Percentiles rank a stretch among this genome's conserved stretches.
Evolutionary conservation across 2,329 filamentous ascomycete genomes (phyloP).

Genomic region (Colletotrichum sp.): DNA sequence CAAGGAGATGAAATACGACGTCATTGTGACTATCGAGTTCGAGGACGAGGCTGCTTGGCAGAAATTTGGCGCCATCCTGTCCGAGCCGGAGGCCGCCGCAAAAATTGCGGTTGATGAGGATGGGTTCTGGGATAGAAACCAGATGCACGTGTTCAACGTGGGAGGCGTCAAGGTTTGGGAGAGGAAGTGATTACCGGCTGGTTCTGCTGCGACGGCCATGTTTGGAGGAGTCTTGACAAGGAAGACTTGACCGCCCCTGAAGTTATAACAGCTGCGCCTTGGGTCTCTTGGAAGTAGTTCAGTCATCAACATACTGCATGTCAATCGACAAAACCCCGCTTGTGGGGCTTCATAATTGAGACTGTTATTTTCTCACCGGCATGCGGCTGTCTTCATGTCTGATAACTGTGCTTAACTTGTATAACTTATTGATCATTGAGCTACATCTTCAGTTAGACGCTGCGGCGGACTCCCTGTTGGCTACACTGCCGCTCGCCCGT

Average conservation of each 20-base stretch:
- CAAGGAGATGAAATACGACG: slow-evolving; percentile 3
- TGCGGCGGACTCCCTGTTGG: neutral
- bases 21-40: neutral
- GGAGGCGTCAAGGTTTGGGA: neutral
- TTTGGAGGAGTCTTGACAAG: neutral
- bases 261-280: neutral
- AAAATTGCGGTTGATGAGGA: neutral
- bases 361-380: neutral
- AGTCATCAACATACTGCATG: neutral
- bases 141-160: neutral
- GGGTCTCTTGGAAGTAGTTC: neutral
- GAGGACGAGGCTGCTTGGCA: neutral
- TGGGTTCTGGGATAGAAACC: slow-evolving; percentile 10
- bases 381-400: neutral
- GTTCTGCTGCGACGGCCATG: neutral
- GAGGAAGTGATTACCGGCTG: neutral
- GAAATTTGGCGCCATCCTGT: neutral
- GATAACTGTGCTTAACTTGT: neutral
- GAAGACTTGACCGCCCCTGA: neutral
- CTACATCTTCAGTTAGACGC: neutral
- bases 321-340: neutral
- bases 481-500: neutral
- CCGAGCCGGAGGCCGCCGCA: neutral
- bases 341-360: neutral
- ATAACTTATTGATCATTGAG: neutral